Evolutionary conservation across 2,329 filamentous ascomycete genomes (phyloP), one percentile per base, ranked within the genome.

Genomic region (Xylaria sp.): DNA sequence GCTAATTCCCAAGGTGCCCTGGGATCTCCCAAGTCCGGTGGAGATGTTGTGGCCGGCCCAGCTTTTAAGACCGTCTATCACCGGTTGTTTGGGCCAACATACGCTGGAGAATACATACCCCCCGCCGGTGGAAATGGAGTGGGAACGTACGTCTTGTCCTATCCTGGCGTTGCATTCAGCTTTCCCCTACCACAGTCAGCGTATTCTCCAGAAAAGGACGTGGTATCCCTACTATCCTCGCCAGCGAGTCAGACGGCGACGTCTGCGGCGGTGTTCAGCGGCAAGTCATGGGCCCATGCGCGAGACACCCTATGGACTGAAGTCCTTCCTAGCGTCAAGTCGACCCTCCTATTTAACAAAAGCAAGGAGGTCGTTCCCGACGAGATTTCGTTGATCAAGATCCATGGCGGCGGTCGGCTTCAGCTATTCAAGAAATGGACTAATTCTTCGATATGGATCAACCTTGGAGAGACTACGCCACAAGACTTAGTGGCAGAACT

Each of bases 401-500:
- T 97, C 50, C 82, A 91, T 61, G 91, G 91, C 4, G 88, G 87
- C 45, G 92, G 92, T 2, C 85, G 79, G 56, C 74, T 97, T 46
- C 90, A 96, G 69, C 76, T 97, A 1, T 78, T 90, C 45, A 86
- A 92, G 56, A 86, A 90, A 59, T 84, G 83, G 76, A 86, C 86
- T 4, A 85, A 76, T 39, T 78, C 80, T 26, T 82, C 85, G 0
- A 84, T 92, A 52, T 86, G 83, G 75, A 88, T 99, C 50, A 79
- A 78, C 2, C 78, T 99, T 0, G 91, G 91, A 42, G 86, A 94
- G 68, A 97, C 93, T 0, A 95, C 91, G 1, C 90, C 92, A 0
- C 94, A 99, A 74, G 92, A 97, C 63, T 77, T 99, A 2, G 84
- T 97, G 18, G 88, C 90, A 53, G 92, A 96, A 66, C 82, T 99